These are phyloP conservation scores for Aspergillus novofumigatus DNA, from an alignment of 2,329 filamentous ascomycete species.

Conservation along the genomic window DNA sequence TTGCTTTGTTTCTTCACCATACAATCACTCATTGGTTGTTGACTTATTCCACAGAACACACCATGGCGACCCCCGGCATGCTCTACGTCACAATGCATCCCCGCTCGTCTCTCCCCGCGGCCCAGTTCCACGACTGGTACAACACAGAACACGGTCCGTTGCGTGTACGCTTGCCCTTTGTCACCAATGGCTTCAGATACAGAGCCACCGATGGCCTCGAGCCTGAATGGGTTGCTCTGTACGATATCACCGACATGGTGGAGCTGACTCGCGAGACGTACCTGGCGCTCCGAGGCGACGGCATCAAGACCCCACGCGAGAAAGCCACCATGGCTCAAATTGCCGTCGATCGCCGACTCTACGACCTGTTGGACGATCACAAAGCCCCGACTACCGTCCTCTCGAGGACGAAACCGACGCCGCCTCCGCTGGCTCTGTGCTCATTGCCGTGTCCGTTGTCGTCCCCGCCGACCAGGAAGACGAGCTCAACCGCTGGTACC, in stretches of 20 bases:
- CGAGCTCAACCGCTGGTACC: slow-evolving; percentile 65
- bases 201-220: slow-evolving; percentile 57
- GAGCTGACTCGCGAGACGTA: slow-evolving; percentile 66
- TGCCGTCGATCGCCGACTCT: slow-evolving; percentile 67
- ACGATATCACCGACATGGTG: slow-evolving; percentile 74
- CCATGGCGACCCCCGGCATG: slow-evolving; percentile 56
- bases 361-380: slow-evolving; percentile 59
- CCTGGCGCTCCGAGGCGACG: slow-evolving; percentile 44
- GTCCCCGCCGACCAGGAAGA: slow-evolving; percentile 54
- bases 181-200: slow-evolving; percentile 76
- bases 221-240: slow-evolving; percentile 73
- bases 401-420: slow-evolving; percentile 58
- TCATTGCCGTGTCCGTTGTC: slow-evolving; percentile 59
- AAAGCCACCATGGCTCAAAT: slow-evolving; percentile 61
- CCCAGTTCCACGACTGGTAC: slow-evolving; percentile 87
- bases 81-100: slow-evolving; percentile 88
- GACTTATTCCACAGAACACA: slow-evolving; percentile 2
- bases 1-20: background rate
- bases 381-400: slow-evolving; percentile 55
- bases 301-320: slow-evolving; percentile 56
- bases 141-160: slow-evolving; percentile 88
- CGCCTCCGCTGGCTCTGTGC: slow-evolving; percentile 56
- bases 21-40: background rate
- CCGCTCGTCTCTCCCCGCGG: slow-evolving; percentile 57
- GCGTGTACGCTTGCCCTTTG: slow-evolving; percentile 69